A percentile compares a stretch with the other conserved stretches of the same genome.
These are phyloP conservation scores for Colletotrichum orchidophilum DNA, from an alignment of 2,329 filamentous ascomycete species.

Conservation along the genomic window DNA sequence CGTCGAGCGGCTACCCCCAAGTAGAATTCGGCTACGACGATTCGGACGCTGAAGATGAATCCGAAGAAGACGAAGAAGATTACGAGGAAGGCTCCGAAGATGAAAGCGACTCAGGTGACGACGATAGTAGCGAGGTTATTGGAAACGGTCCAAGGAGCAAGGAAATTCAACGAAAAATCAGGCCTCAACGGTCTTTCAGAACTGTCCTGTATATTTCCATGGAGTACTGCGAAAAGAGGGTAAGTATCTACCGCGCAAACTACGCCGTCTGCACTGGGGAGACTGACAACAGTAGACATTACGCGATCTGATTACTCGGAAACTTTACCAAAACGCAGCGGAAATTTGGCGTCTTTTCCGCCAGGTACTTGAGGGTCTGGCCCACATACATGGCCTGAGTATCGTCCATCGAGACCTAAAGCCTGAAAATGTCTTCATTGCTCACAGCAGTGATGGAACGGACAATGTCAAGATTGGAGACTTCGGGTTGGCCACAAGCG, in stretches of 20 bases:
- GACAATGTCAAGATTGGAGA: constrained; percentile 97
- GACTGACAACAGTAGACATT: constrained; percentile 67
- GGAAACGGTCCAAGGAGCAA: constrained; percentile 34
- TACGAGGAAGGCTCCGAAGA: constrained; percentile 54
- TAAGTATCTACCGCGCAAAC: constrained; percentile 46
- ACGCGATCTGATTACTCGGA: constrained; percentile 83
- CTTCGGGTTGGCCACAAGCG: constrained; percentile 92
- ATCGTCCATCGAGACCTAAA: constrained; percentile 98
- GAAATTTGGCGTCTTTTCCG: constrained; percentile 92
- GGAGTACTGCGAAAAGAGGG: constrained; percentile 95
- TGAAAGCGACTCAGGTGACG: constrained; percentile 49
- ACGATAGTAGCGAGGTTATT: constrained; percentile 39
- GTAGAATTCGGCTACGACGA: constrained; percentile 81
- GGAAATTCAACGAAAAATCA: constrained; percentile 34
- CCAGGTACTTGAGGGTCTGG: constrained; percentile 88
- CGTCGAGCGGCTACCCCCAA: constrained; percentile 79
- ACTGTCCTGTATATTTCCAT: constrained; percentile 96
- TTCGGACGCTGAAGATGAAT: constrained; percentile 48
- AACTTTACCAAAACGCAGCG: constrained; percentile 76
- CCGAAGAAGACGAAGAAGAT: constrained; percentile 47
- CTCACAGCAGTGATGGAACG: constrained; percentile 71
- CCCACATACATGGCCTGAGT: constrained; percentile 87
- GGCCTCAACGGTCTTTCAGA: constrained; percentile 62
- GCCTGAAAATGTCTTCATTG: constrained; percentile 96
- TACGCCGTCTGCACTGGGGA: not conserved